Evolutionary conservation across 805 yeast species (phyloP), one percentile per base, ranked within the genome.

Genomic region (Saturnispora serradocipensis): DNA sequence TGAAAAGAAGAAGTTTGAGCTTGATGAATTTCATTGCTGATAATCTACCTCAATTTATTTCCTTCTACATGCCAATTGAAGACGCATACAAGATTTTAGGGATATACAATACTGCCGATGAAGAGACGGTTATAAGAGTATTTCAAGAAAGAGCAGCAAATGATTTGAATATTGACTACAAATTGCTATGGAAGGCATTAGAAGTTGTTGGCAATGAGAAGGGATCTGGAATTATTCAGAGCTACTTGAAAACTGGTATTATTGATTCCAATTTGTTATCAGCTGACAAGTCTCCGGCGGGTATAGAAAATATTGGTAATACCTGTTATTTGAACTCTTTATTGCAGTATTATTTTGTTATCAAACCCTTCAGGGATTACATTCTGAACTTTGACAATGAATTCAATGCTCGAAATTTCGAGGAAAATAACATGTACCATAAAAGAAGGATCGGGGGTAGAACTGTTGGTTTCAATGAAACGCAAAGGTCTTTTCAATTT

Each of bases 321-420:
- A 91, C 99, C 0, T 93, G 99, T 67, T 90, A 90, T 59, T 72
- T 93, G 65, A 91, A 93, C 64, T 91, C 98, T 0, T 72, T 93
- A 46, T 69, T 91, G 42, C 99, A 91, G 63, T 91, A 85, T 61
- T 91, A 88, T 65, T 93, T 89, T 69, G 85, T 88, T 6, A 79
- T 93, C 44, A 78, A 80, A 51, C 97, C 97, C 0, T 70, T 93
- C 39, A 74, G 97, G 53, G 78, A 84, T 3, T 74, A 76, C 54
- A 75, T 88, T 18, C 58, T 86, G 49, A 59, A 71, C 2, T 89
- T 86, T 58, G 72, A 78, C 45, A 76, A 67, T 22, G 60, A 66
- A 7, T 54, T 61, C 16, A 59, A 58, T 40, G 52, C 53, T 45
- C 58, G 57, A 30, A 51, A 52, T 11, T 70, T 66, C 45, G 59